Conservation (phyloP, 2,329 filamentous ascomycete genomes). For the Aspergillus sp. region DNA sequence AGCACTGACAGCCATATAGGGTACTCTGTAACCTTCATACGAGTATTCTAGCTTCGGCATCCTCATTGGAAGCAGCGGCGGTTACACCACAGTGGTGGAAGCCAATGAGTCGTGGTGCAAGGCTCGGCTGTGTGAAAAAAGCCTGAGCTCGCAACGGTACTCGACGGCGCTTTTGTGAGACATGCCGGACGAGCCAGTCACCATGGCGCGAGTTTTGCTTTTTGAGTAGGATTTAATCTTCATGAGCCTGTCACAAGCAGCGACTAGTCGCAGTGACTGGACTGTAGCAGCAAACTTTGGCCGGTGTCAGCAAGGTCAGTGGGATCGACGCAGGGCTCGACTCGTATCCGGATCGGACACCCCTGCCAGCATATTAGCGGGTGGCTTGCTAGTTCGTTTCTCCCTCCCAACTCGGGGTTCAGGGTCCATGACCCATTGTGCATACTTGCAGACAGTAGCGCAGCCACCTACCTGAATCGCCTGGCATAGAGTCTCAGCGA, state of each 20-base stretch:
- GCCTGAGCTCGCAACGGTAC: not conserved
- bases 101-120: not conserved
- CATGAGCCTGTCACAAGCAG: not conserved
- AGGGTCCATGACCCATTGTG: not conserved
- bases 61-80: not conserved
- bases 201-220: not conserved
- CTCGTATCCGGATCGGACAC: not conserved
- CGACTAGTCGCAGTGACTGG: not conserved
- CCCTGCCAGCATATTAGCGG: too few relatives aligned
- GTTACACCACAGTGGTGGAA: not conserved
- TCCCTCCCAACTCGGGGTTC: not conserved
- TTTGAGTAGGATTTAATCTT: not conserved
- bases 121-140: not conserved
- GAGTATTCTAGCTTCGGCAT: not conserved
- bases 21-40: not conserved
- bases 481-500: not conserved
- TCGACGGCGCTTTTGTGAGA: not conserved
- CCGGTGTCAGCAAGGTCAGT: too few relatives aligned
- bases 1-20: too few relatives aligned
- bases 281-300: not conserved
- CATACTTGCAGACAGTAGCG: too few relatives aligned
- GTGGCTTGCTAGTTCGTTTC: too few relatives aligned
- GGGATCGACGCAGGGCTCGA: not conserved
- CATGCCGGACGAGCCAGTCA: not conserved
- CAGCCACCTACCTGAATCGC: not conserved